Conservation (phyloP, 495 filamentous ascomycete genomes). For the Amphirosellinia nigrospora region DNA sequence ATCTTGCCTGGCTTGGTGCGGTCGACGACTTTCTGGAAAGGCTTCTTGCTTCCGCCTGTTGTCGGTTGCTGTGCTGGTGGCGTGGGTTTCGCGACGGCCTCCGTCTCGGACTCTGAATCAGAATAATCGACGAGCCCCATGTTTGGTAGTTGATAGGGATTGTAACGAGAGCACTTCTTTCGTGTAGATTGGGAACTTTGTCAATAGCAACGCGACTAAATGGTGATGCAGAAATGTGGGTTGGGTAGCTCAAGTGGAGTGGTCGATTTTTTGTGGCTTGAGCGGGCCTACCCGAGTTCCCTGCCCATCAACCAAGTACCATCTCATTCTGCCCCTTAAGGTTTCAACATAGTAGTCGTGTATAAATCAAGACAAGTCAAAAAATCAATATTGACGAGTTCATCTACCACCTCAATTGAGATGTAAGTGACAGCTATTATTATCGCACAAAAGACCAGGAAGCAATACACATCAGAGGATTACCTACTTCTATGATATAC, state of each 20-base stretch:
- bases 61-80: constrained; percentile 35
- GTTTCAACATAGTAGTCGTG: no score
- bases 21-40: constrained; percentile 79
- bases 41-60: constrained; percentile 51
- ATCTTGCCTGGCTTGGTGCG: constrained; percentile 82
- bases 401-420: no score
- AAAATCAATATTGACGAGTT: no score
- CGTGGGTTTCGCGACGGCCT: constrained; percentile 54
- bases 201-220: background rate
- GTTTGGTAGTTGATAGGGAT: constrained; percentile 14
- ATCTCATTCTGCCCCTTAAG: no score
- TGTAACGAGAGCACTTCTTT: background rate
- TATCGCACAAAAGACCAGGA: no score
- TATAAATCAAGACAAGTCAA: no score
- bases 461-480: no score
- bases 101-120: constrained; percentile 79
- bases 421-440: no score
- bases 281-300: background rate
- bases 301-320: no score
- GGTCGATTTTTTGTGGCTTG: background rate
- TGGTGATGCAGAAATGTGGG: constrained; percentile 22
- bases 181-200: background rate
- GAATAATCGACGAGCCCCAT: constrained; percentile 87
- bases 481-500: no score
- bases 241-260: background rate